Evolutionary conservation across 345 rosid genomes (phyloP).

Genomic region (Acer yangbiense): DNA sequence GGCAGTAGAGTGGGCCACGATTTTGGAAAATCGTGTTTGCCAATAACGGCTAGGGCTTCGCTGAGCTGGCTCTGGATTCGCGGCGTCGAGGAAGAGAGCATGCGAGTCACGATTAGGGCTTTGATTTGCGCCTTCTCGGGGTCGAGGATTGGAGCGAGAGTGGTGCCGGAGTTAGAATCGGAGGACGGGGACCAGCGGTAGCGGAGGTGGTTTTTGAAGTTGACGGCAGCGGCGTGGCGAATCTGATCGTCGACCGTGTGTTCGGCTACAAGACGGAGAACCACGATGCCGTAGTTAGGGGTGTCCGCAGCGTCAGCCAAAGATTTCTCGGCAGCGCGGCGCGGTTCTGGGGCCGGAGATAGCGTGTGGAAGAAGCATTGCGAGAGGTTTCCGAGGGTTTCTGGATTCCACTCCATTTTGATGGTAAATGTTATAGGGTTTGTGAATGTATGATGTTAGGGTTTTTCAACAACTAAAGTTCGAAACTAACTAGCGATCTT

Average conservation of each 20-base stretch:
- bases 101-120: slow-evolving; percentile 71
- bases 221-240: slow-evolving; percentile 94
- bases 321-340: slow-evolving; percentile 78
- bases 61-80: slow-evolving; percentile 93
- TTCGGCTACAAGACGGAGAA: slow-evolving; percentile 81
- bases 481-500: neutral
- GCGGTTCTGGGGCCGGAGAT: slow-evolving; percentile 78
- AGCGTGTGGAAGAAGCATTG: slow-evolving; percentile 83
- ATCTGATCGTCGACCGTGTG: slow-evolving; percentile 77
- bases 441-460: neutral
- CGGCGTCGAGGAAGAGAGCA: slow-evolving; percentile 67
- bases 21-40: slow-evolving; percentile 88
- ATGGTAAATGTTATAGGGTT: slow-evolving; percentile 7
- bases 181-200: slow-evolving; percentile 67
- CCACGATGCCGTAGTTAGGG: slow-evolving; percentile 77
- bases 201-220: slow-evolving; percentile 91
- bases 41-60: slow-evolving; percentile 85
- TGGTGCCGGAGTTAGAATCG: slow-evolving; percentile 38
- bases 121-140: slow-evolving; percentile 87
- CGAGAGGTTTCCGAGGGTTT: slow-evolving; percentile 71
- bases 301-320: slow-evolving; percentile 61
- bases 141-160: slow-evolving; percentile 47
- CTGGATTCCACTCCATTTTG: slow-evolving; percentile 64
- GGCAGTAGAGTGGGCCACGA: slow-evolving; percentile 84
- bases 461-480: neutral